Percentiles rank a stretch among this genome's conserved stretches.
phyloP scores from a whole-genome alignment of 116 monocot species.

The Trichopus zeylanicus region DNA sequence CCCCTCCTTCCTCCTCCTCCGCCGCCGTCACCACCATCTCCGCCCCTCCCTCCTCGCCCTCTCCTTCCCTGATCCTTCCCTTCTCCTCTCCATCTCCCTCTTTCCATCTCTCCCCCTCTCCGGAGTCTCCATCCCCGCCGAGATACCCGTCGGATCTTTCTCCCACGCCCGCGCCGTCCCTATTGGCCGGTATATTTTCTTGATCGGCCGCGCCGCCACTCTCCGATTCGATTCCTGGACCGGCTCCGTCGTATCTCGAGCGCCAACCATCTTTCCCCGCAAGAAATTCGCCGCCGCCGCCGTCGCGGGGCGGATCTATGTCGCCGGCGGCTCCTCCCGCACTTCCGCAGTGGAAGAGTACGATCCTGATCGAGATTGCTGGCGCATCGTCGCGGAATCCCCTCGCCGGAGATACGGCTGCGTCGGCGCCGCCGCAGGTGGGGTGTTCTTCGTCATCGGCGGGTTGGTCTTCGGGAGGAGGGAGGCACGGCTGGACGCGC shows the following conservation, averaged over 20 bases:
- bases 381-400: conserved; percentile 41
- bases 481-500: conserved; percentile 30
- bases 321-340: conserved; percentile 64
- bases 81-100: conserved; percentile 1
- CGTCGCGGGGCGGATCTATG: conserved; percentile 51
- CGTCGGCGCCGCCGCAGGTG: conserved; percentile 56
- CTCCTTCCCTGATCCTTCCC: conserved; percentile 7
- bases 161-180: conserved; percentile 44
- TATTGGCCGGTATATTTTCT: conserved; percentile 44
- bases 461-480: conserved; percentile 35
- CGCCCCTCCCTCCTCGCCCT: conserved; percentile 18
- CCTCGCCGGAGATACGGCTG: conserved; percentile 68
- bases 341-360: conserved; percentile 71
- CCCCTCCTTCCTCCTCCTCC: too few species aligned
- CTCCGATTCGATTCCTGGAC: conserved; percentile 60
- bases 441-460: conserved; percentile 58
- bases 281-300: conserved; percentile 77
- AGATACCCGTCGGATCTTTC: conserved; percentile 6
- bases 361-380: conserved; percentile 47
- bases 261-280: conserved; percentile 43
- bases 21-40: conserved; percentile 41
- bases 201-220: conserved; percentile 40
- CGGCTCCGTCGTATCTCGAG: conserved; percentile 18
- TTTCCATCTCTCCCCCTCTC: background rate
- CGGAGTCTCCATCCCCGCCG: conserved; percentile 5